A percentile compares a stretch with the other conserved stretches of the same genome.
These are phyloP conservation scores for Podaxis sp. DNA, from an alignment of 768 basidiomycete genomes.

Conservation along the genomic window DNA sequence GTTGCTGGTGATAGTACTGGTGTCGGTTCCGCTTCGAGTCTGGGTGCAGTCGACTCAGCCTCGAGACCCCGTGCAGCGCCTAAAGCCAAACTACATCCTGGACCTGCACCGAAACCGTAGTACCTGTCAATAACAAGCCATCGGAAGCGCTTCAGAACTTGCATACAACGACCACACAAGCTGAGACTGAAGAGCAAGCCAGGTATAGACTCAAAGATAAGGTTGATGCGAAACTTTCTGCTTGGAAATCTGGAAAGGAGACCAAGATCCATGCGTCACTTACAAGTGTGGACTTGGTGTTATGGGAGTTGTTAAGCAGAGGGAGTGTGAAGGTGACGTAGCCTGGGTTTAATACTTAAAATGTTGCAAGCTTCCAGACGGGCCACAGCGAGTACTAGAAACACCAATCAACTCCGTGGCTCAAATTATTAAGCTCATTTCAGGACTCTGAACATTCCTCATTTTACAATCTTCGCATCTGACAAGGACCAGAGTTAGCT, in stretches of 20 bases:
- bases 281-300: no score
- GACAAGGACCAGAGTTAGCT: background rate
- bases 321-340: no score
- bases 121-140: conserved; percentile 26
- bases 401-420: no score
- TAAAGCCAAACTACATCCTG: conserved; percentile 27
- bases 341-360: no score
- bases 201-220: conserved; percentile 73
- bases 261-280: conserved; percentile 74
- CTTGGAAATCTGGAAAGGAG: conserved; percentile 92
- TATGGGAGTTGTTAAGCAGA: no score
- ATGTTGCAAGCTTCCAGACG: no score
- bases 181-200: conserved; percentile 77
- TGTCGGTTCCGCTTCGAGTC: conserved; percentile 6
- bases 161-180: conserved; percentile 55
- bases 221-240: conserved; percentile 66
- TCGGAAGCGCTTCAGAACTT: conserved; percentile 68
- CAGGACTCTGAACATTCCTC: background rate
- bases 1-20: conserved; percentile 27
- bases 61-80: conserved; percentile 21
- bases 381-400: no score
- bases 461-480: background rate
- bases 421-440: no score
- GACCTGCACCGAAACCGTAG: conserved; percentile 21
- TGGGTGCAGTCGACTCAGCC: background rate